Evolutionary conservation across 495 filamentous ascomycete genomes (phyloP).

Genomic region (Hypoxylon subgilvum): DNA sequence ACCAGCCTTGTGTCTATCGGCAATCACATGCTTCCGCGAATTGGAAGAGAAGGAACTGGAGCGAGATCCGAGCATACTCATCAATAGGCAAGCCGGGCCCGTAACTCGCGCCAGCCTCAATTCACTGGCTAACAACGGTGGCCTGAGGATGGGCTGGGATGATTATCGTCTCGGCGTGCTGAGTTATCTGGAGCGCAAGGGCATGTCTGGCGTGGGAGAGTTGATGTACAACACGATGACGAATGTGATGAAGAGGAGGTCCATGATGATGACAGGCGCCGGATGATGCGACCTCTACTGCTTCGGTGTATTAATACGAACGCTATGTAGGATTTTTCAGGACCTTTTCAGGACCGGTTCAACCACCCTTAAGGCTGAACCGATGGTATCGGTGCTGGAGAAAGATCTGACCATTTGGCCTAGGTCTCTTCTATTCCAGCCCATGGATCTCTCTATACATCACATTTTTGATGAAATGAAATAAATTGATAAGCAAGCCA

Average conservation of each 20-base stretch:
- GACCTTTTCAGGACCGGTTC: no score
- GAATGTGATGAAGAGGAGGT: slow-evolving; percentile 59
- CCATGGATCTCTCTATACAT: no score
- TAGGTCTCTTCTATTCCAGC: no score
- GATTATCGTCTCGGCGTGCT: slow-evolving; percentile 79
- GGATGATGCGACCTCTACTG: neutral
- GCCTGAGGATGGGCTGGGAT: slow-evolving; percentile 70
- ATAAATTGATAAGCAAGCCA: neutral
- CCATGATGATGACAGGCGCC: slow-evolving; percentile 16
- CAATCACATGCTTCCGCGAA: slow-evolving; percentile 71
- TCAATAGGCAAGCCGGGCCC: slow-evolving; percentile 71
- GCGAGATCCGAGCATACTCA: slow-evolving; percentile 39
- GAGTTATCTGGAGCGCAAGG: slow-evolving; percentile 68
- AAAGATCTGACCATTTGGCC: no score
- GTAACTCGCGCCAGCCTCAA: slow-evolving; percentile 72
- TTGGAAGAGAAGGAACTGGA: slow-evolving; percentile 63
- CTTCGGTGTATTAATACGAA: neutral
- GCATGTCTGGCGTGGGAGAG: slow-evolving; percentile 68
- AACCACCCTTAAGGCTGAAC: no score
- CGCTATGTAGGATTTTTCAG: no score
- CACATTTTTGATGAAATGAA: no score
- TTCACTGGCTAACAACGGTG: slow-evolving; percentile 69
- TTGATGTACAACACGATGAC: slow-evolving; percentile 89
- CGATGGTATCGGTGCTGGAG: no score
- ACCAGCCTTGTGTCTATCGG: slow-evolving; percentile 66